phyloP scores from a whole-genome alignment of 345 rosid species.

The Gossypium arboreum region DNA sequence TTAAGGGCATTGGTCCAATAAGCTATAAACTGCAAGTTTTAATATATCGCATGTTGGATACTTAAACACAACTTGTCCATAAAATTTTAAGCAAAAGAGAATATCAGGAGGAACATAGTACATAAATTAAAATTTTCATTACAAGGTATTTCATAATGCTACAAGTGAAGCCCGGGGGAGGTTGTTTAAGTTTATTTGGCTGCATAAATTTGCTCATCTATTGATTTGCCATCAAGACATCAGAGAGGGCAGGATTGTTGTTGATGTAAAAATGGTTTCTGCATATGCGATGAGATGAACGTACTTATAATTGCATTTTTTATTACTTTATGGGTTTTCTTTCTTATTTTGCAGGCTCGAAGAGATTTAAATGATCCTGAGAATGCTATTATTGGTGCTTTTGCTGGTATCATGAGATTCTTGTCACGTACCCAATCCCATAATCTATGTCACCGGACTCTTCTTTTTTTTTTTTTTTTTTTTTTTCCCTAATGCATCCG shows the following conservation, averaged over 20 bases:
- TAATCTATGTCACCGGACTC: background rate
- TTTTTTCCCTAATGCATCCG: background rate
- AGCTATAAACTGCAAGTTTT: background rate
- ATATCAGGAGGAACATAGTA: background rate
- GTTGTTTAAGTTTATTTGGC: background rate
- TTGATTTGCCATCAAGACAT: background rate
- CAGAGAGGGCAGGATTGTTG: too few relatives aligned
- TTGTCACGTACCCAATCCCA: background rate
- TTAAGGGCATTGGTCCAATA: background rate
- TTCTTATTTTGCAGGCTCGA: conserved; percentile 45
- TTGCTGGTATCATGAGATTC: conserved; percentile 50
- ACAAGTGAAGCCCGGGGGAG: background rate
- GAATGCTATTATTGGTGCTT: conserved; percentile 86
- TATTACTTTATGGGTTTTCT: background rate
- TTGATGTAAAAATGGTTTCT: too few relatives aligned
- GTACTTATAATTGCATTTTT: background rate
- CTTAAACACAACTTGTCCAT: background rate
- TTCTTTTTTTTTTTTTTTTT: background rate
- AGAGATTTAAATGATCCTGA: conserved; percentile 93
- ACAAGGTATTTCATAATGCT: background rate
- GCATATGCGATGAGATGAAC: too few relatives aligned
- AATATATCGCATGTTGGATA: background rate
- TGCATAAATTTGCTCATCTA: background rate
- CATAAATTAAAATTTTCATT: background rate
- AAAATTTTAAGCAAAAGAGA: background rate